Evolutionary conservation across 176 grass and related monocot species (phyloP).

Genomic region (Bolboschoenus planiculmis): DNA sequence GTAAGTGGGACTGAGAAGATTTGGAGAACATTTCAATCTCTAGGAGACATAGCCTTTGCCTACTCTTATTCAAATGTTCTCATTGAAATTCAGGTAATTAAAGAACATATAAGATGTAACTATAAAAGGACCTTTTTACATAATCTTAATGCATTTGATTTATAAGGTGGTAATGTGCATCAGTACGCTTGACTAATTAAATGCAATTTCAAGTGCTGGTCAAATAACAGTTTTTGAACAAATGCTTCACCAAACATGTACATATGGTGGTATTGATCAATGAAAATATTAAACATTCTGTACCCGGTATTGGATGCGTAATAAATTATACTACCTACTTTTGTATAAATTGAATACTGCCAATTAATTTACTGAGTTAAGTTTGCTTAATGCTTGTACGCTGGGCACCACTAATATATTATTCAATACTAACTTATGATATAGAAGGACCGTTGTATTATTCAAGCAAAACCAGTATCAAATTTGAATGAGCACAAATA

Average conservation of each 20-base stretch:
- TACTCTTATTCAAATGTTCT: constrained; percentile 98
- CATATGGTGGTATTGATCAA: background rate
- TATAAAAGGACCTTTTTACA: background rate
- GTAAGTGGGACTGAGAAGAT: constrained; percentile 62
- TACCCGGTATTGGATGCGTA: background rate
- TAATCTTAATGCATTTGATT: background rate
- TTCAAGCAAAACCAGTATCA: background rate
- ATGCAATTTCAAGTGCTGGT: background rate
- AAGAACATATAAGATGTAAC: background rate
- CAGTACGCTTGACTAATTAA: background rate
- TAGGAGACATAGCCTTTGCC: constrained; percentile 89
- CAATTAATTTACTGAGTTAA: background rate
- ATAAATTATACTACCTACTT: background rate
- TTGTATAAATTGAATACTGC: background rate
- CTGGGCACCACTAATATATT: background rate
- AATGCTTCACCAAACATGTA: background rate
- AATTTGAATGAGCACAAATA: background rate
- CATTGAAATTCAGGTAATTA: constrained; percentile 81
- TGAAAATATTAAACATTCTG: background rate
- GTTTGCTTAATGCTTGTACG: background rate
- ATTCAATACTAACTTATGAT: background rate
- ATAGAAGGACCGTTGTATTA: background rate
- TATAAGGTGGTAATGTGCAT: background rate
- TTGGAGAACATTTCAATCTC: constrained; percentile 88
- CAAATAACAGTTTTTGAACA: background rate